Evolutionary conservation across 805 yeast species (phyloP).

Genomic region (Kodamaea hsintzibuensis): DNA sequence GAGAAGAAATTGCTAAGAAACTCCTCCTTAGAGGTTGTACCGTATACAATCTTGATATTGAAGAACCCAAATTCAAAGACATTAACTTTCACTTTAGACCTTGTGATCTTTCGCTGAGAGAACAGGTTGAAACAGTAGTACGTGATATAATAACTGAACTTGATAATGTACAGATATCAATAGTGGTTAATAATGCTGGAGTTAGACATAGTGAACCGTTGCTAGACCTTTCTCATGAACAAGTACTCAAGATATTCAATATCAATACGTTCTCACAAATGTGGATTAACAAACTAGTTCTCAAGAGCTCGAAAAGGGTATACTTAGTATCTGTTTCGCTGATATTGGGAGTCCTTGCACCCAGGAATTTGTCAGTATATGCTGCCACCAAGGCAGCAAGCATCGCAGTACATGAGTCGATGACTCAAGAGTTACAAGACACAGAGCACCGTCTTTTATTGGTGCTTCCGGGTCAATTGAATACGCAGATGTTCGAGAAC

Average conservation of each 20-base stretch:
- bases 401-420: constrained; percentile 45
- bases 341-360: constrained; percentile 50
- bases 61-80: constrained; percentile 13
- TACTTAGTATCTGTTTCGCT: constrained; percentile 48
- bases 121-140: constrained; percentile 14
- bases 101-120: constrained; percentile 25
- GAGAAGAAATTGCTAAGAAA: constrained; percentile 36
- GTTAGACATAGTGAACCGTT: constrained; percentile 37
- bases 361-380: constrained; percentile 47
- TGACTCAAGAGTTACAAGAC: constrained; percentile 38
- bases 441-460: constrained; percentile 30
- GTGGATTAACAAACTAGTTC: constrained; percentile 22
- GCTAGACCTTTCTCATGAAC: constrained; percentile 20
- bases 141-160: constrained; percentile 14
- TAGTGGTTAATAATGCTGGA: constrained; percentile 53
- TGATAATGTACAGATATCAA: constrained; percentile 20
- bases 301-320: constrained; percentile 17
- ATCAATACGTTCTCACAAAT: constrained; percentile 36
- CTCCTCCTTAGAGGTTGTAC: constrained; percentile 20
- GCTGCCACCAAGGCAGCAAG: constrained; percentile 51
- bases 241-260: constrained; percentile 27
- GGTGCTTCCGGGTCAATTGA: constrained; percentile 53
- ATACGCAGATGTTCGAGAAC: constrained; percentile 50
- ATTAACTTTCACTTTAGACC: constrained; percentile 21
- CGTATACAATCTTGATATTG: constrained; percentile 35